phyloP scores from a whole-genome alignment of 2,329 filamentous ascomycete species.

The Cadophora gregata region DNA sequence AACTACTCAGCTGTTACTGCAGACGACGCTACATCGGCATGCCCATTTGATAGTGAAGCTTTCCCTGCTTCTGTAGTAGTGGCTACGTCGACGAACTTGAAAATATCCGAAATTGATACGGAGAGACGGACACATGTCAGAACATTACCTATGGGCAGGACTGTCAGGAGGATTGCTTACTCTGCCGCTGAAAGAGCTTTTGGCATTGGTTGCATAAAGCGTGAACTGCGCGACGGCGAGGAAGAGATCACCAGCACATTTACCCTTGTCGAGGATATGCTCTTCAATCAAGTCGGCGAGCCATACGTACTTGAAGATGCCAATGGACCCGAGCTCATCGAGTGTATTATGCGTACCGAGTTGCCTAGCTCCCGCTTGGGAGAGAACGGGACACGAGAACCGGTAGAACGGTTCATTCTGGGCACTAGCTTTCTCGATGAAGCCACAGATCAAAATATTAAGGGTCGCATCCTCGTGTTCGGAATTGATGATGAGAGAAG shows the following conservation, averaged over 20 bases:
- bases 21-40: slow-evolving; percentile 81
- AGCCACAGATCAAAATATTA: slow-evolving; percentile 55
- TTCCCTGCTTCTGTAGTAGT: slow-evolving; percentile 84
- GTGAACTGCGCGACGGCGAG: slow-evolving; percentile 71
- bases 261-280: slow-evolving; percentile 86
- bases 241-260: slow-evolving; percentile 84
- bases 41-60: slow-evolving; percentile 79
- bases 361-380: slow-evolving; percentile 58
- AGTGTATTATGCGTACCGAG: slow-evolving; percentile 80
- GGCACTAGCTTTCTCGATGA: slow-evolving; percentile 79
- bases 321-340: slow-evolving; percentile 72
- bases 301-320: slow-evolving; percentile 67
- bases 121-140: slow-evolving; percentile 89
- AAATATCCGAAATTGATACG: slow-evolving; percentile 81
- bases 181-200: slow-evolving; percentile 80
- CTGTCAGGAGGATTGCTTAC: slow-evolving; percentile 86
- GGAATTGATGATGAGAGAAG: slow-evolving; percentile 79
- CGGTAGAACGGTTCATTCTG: slow-evolving; percentile 83
- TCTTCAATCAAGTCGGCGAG: slow-evolving; percentile 78
- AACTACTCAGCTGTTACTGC: slow-evolving; percentile 94
- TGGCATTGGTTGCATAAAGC: slow-evolving; percentile 83
- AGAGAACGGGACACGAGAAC: slow-evolving; percentile 49
- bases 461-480: slow-evolving; percentile 83
- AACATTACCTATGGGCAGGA: slow-evolving; percentile 78
- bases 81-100: slow-evolving; percentile 76